phyloP scores from a whole-genome alignment of 441 rosid genomes.

The Arabidopsis hybrid region DNA sequence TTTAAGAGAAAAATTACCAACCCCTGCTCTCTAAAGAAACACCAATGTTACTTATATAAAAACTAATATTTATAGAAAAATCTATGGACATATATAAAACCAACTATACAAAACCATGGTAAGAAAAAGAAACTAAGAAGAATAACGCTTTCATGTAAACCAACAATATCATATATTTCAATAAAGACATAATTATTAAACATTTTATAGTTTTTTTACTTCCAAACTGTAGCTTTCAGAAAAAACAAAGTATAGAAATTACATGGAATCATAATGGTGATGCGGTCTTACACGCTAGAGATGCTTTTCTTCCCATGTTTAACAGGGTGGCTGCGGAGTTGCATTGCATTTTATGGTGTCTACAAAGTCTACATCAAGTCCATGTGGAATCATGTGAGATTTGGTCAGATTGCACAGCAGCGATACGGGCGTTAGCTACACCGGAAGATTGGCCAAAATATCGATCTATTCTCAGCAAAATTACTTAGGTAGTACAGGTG shows the following conservation, averaged over 20 bases:
- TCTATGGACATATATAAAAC: not conserved
- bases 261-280: too few species aligned
- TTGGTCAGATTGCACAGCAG: too few species aligned
- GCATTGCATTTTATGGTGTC: too few species aligned
- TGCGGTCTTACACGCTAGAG: too few species aligned
- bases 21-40: not conserved
- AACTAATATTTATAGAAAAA: not conserved
- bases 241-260: not conserved
- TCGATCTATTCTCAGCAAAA: too few species aligned
- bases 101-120: not conserved
- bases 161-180: not conserved
- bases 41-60: not conserved
- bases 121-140: conserved; percentile 10
- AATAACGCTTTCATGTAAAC: conserved; percentile 2
- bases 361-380: too few species aligned
- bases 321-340: too few species aligned
- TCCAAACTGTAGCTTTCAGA: not conserved
- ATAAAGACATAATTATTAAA: not conserved
- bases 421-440: too few species aligned
- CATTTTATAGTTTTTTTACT: not conserved
- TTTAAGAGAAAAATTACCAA: not conserved
- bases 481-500: too few species aligned
- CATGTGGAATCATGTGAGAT: too few species aligned
- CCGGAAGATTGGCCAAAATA: too few species aligned
- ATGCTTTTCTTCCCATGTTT: too few species aligned